Evolutionary conservation across 176 grass and related monocot genomes (phyloP), one percentile per base, ranked within the genome.

Genomic region (Aegilops umbellulata): DNA sequence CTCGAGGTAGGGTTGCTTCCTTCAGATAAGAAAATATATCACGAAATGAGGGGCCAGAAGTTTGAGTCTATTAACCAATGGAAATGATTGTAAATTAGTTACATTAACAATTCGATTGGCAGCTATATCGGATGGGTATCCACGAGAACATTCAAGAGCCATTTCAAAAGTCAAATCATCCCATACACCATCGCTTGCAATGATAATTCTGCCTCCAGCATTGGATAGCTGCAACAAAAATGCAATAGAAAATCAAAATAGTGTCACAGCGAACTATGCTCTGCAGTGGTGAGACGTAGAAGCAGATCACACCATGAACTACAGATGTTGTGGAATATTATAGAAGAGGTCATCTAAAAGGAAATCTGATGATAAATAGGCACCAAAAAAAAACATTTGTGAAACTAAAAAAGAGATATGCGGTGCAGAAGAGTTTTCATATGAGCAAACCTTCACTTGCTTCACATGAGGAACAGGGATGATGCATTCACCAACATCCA

Each of bases 181-280:
- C 92, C 94, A 99, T 11, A 99, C 97, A 46, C 97, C 97, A 88
- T 99, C 97, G 82, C 94, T 99, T 84, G 97, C 90, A 62, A 99
- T 94, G 91, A 96, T 84, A 85, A 99, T 86, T 42, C 94, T 91
- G 30, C 94, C 94, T 83, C 97, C 97, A 53, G 87, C 88, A 88
- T 92, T 99, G 30, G 94, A 97, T 87, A 96, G 81, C 97, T 96
- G 88, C 75, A 94, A 53, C 14, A 74, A 66, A 79, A 80, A 30
- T 19, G 34, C n/a, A 70, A 67, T 76, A 78, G 14, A 83, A 73
- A 49, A 81, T 49, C 39, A 80, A 78, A 78, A 86, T 62, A 60
- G 15, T 26, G 78, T 83, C 34, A 85, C 17, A 86, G 26, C 46
- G 27, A 36, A 86, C 58, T 46, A 10, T 3, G 3, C 55, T 63